A percentile compares a stretch with the other conserved stretches of the same genome.
Conservation (phyloP, 352 stramenopile species). For the Albugo candida region DNA sequence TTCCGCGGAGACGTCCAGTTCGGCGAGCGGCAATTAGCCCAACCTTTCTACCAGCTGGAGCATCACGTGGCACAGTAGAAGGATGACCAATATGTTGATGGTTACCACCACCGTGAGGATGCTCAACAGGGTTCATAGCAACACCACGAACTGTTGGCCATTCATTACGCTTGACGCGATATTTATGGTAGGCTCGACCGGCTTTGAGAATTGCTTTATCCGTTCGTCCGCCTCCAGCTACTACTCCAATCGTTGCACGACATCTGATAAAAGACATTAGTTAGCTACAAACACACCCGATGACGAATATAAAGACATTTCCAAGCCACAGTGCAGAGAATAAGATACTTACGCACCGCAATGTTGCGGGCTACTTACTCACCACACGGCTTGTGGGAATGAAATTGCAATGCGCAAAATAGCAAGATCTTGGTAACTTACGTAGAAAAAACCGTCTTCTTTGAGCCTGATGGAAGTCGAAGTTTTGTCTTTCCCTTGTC, state of each 20-base stretch:
- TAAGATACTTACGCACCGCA: conserved; percentile 6
- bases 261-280: conserved; percentile 31
- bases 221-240: conserved; percentile 95
- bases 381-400: conserved; percentile 48
- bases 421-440: conserved; percentile 27
- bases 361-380: conserved; percentile 53
- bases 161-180: conserved; percentile 97
- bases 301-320: too few species aligned
- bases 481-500: conserved; percentile 95
- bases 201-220: conserved; percentile 99
- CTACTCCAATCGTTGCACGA: conserved; percentile 92
- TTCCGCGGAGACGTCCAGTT: conserved; percentile 93
- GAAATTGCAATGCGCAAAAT: too few species aligned
- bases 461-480: conserved; percentile 90
- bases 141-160: conserved; percentile 98
- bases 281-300: background rate
- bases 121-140: conserved; percentile 99
- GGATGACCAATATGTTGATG: conserved; percentile 99
- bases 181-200: conserved; percentile 96
- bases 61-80: conserved; percentile 88
- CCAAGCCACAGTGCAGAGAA: background rate
- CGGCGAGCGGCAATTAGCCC: conserved; percentile 95
- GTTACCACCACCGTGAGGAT: conserved; percentile 99
- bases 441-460: conserved; percentile 90
- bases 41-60: conserved; percentile 95